Conservation (phyloP, 305 asterid species). For the Fraxinus ornus region DNA sequence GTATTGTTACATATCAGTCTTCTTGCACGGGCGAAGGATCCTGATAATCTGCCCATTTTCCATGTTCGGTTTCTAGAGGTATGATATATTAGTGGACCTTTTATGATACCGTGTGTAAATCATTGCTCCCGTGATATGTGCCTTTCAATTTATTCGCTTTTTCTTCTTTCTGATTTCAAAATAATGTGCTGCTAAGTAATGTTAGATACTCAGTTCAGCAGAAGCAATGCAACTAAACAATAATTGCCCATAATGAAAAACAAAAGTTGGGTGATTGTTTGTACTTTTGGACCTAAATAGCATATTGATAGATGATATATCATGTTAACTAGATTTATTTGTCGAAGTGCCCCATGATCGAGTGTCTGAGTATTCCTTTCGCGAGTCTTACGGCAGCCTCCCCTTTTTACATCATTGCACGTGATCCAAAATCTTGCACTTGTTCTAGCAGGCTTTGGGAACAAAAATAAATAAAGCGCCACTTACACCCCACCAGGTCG, state of each 20-base stretch:
- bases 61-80: conserved; percentile 30
- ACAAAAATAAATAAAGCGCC: background rate
- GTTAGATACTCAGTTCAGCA: background rate
- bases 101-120: background rate
- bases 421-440: background rate
- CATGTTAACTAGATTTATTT: background rate
- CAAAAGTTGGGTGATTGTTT: background rate
- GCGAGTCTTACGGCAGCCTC: background rate
- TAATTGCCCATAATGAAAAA: background rate
- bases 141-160: background rate
- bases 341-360: background rate
- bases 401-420: background rate
- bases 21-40: conserved; percentile 77
- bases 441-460: background rate
- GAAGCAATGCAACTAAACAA: background rate
- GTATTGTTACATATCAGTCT: conserved; percentile 78
- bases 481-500: no score
- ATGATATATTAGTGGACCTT: background rate
- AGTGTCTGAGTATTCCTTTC: background rate
- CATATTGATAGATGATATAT: background rate
- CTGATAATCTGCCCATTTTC: conserved; percentile 68
- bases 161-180: background rate
- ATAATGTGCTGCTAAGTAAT: background rate
- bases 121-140: background rate
- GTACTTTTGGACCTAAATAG: background rate